These are phyloP conservation scores for Trichoderma semiorbis DNA, from an alignment of 2,329 filamentous ascomycete species.

Conservation along the genomic window DNA sequence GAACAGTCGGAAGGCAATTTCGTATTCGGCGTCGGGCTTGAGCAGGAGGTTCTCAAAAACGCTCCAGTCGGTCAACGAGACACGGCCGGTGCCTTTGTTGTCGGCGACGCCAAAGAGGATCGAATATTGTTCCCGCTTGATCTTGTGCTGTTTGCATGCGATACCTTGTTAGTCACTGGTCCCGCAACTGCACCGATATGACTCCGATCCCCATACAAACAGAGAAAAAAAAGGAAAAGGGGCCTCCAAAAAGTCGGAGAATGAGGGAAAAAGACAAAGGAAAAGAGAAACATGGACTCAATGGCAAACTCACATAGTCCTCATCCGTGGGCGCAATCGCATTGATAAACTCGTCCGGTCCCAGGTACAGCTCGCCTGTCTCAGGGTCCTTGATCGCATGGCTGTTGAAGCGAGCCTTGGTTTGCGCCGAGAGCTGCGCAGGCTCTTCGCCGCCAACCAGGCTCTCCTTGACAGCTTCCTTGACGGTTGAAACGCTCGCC, in stretches of 20 bases:
- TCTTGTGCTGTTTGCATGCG: conserved; percentile 72
- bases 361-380: conserved; percentile 76
- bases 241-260: neutral
- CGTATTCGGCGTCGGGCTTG: conserved; percentile 97
- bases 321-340: conserved; percentile 82
- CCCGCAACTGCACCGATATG: conserved; percentile 12
- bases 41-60: conserved; percentile 90
- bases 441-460: conserved; percentile 62
- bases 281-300: neutral
- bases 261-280: neutral
- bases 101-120: conserved; percentile 93
- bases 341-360: conserved; percentile 81
- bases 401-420: conserved; percentile 70
- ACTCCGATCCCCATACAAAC: neutral
- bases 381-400: conserved; percentile 73
- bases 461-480: conserved; percentile 74
- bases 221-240: neutral
- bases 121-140: conserved; percentile 91
- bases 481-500: conserved; percentile 49
- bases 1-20: conserved; percentile 96
- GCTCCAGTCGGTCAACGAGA: conserved; percentile 82
- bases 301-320: conserved; percentile 73
- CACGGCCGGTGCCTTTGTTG: conserved; percentile 65
- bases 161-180: conserved; percentile 5
- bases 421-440: conserved; percentile 67